Evolutionary conservation across 2,329 filamentous ascomycete species (phyloP).

Genomic region (Zopfia rhizophila): DNA sequence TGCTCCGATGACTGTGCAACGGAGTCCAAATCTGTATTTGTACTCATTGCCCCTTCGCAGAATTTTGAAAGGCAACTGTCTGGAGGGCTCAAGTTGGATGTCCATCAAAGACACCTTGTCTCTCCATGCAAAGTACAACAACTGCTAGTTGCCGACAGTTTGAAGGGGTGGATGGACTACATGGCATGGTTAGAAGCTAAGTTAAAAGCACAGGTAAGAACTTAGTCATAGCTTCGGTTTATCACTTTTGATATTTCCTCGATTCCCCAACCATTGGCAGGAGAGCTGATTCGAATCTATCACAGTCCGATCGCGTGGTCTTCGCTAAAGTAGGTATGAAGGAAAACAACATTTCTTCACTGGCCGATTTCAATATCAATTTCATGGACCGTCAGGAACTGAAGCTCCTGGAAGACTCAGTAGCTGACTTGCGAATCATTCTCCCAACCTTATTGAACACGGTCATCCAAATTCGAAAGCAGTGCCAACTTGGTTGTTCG

Average conservation of each 20-base stretch:
- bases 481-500: too few relatives aligned
- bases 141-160: conserved; percentile 10
- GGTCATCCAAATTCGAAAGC: neutral
- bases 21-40: conserved; percentile 5
- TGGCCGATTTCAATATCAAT: conserved; percentile 8
- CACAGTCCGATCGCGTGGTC: conserved; percentile 9
- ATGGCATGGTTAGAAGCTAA: conserved; percentile 19
- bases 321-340: conserved; percentile 4
- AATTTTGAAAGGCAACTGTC: conserved; percentile 2
- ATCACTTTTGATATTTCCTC: conserved; percentile 1
- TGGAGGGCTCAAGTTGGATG: neutral
- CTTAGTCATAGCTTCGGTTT: neutral
- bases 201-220: conserved; percentile 10
- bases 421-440: conserved; percentile 15
- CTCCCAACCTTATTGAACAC: conserved; percentile 8
- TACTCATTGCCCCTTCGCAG: conserved; percentile 15
- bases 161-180: conserved; percentile 16
- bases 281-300: conserved; percentile 1
- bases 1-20: conserved; percentile 1
- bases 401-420: conserved; percentile 12
- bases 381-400: conserved; percentile 18
- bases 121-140: neutral
- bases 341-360: neutral
- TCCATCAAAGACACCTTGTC: neutral
- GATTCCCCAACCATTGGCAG: neutral